phyloP scores from a whole-genome alignment of 2,329 filamentous ascomycete genomes.

The Lecanosticta acicola region DNA sequence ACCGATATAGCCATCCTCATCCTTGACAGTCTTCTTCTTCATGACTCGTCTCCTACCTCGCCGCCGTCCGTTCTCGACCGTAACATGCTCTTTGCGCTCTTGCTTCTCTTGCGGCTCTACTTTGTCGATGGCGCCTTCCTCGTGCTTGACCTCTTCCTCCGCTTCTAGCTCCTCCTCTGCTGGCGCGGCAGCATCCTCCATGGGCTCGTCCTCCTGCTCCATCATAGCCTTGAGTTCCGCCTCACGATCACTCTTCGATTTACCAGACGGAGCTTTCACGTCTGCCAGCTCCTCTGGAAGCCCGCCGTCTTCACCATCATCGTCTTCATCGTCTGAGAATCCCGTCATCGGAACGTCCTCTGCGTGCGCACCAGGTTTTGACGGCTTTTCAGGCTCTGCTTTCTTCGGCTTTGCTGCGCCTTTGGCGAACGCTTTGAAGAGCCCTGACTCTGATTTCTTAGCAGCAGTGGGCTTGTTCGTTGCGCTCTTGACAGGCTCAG shows the following conservation, averaged over 20 bases:
- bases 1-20: conserved; percentile 88
- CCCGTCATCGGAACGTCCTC: conserved; percentile 30
- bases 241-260: conserved; percentile 56
- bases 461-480: conserved; percentile 36
- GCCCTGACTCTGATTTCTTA: conserved; percentile 55
- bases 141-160: conserved; percentile 34
- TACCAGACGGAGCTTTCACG: conserved; percentile 25
- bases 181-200: conserved; percentile 20
- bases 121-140: conserved; percentile 54
- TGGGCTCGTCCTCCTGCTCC: conserved; percentile 52
- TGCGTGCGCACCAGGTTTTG: conserved; percentile 28
- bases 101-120: conserved; percentile 34
- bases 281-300: conserved; percentile 17
- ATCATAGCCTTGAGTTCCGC: conserved; percentile 68
- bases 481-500: conserved; percentile 35
- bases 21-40: conserved; percentile 81
- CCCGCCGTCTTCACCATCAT: conserved; percentile 27
- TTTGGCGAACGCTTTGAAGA: conserved; percentile 78
- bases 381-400: conserved; percentile 36
- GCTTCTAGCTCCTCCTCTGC: conserved; percentile 15
- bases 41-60: conserved; percentile 73
- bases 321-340: conserved; percentile 51
- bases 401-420: conserved; percentile 49
- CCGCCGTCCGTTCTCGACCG: conserved; percentile 58
- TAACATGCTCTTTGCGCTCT: conserved; percentile 42